Evolutionary conservation across 805 yeast genomes (phyloP).

Genomic region (Candida boidinii): DNA sequence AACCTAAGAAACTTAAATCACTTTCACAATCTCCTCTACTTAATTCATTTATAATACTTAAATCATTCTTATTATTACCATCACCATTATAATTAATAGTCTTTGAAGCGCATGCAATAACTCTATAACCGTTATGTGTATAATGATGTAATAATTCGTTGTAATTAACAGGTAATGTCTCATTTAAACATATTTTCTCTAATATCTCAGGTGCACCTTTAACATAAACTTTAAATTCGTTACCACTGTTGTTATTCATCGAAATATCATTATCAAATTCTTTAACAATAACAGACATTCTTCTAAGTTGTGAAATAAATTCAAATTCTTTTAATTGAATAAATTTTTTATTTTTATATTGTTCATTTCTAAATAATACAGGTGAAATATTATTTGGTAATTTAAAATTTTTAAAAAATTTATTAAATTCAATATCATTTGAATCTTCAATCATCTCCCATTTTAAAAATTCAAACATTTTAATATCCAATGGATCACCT

Average conservation of each 20-base stretch:
- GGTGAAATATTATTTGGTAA: slow-evolving; percentile 36
- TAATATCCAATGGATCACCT: slow-evolving; percentile 91
- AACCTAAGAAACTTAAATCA: slow-evolving; percentile 70
- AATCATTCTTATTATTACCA: slow-evolving; percentile 24
- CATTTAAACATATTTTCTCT: slow-evolving; percentile 63
- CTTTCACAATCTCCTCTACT: slow-evolving; percentile 62
- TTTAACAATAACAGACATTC: slow-evolving; percentile 81
- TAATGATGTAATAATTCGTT: slow-evolving; percentile 69
- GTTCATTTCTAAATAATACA: slow-evolving; percentile 32
- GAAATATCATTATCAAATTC: slow-evolving; percentile 24
- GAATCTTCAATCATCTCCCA: slow-evolving; percentile 73
- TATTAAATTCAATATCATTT: slow-evolving; percentile 21
- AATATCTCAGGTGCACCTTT: slow-evolving; percentile 98
- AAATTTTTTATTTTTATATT: slow-evolving; percentile 21
- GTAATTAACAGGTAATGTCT: slow-evolving; percentile 65
- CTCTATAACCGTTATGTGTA: slow-evolving; percentile 91
- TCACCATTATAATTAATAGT: slow-evolving; percentile 17
- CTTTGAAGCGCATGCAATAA: slow-evolving; percentile 83
- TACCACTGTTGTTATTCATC: too few relatives aligned
- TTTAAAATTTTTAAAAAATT: slow-evolving; percentile 15
- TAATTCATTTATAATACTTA: slow-evolving; percentile 40
- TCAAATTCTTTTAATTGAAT: slow-evolving; percentile 54
- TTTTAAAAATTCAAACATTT: slow-evolving; percentile 85
- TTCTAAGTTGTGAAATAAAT: slow-evolving; percentile 72
- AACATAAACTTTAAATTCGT: slow-evolving; percentile 49